Evolutionary conservation across 2,329 filamentous ascomycete species (phyloP), one percentile per base, ranked within the genome.

Genomic region (Didymellaceae sp.): DNA sequence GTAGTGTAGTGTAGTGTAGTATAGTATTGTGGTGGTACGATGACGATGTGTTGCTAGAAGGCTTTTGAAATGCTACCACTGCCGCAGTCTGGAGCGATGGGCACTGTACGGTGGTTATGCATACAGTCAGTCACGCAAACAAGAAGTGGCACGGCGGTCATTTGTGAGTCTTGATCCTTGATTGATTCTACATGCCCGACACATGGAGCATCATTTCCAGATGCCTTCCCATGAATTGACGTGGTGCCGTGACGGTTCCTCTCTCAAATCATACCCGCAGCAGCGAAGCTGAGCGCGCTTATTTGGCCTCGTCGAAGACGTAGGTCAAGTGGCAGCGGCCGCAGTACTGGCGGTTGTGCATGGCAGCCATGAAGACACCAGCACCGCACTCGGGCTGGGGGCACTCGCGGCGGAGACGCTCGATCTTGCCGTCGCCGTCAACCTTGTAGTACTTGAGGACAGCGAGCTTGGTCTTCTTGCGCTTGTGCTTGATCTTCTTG

Each of bases 401-500:
- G 85, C 94, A 99, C 87, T 99, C 95, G 80, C 94, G 87, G 78
- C 95, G 87, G 68, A 99, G 88, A 76, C 94, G 94, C 89, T 99
- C 94, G 74, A 99, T 97, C 89, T 97, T 97, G 82, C 95, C 94
- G 75, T 99, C 94, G 73, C 90, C 91, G 80, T 97, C 94, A 73
- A 99, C 94, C 90, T 99, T 99, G 90, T 99, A 99, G 90, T 99
- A 99, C 89, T 99, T 99, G 80, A 99, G 92, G 71, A 99, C 93
- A 75, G 94, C 94, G 80, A 99, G 84, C 89, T 99, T 99, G 87
- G 90, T 96, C 93, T 99, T 99, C 91, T 97, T 99, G 85, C 91
- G 89, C 92, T 99, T 99, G 89, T 99, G 94, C 94, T 99, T 99
- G 89, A 99, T 99, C 91, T 99, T 99, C 92, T 99, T 99, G 80